Conservation (phyloP, 352 stramenopile genomes). For the Phytopythium ostracodes region DNA sequence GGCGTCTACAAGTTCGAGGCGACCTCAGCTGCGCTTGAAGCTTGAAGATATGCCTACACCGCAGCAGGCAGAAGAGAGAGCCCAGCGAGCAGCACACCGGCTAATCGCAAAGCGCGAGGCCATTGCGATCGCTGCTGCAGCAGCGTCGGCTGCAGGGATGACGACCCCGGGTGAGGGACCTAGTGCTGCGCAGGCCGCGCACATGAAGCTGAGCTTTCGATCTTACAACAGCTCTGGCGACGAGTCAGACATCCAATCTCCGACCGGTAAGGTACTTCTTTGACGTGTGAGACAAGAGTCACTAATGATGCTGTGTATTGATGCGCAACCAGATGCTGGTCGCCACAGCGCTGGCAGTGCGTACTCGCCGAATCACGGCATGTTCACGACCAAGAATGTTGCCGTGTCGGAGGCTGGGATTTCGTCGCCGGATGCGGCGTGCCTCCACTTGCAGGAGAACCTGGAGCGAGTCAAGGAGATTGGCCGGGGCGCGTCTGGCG, state of each 20-base stretch:
- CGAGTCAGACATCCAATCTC: conserved; percentile 63
- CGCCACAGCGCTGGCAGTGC: conserved; percentile 72
- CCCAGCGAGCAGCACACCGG: conserved; percentile 64
- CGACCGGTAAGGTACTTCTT: conserved; percentile 36
- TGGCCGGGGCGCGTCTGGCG: conserved; percentile 72
- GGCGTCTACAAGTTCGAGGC: conserved; percentile 26
- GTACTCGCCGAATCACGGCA: conserved; percentile 84
- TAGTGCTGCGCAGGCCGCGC: conserved; percentile 63
- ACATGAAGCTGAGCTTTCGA: conserved; percentile 65
- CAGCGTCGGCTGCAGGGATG: conserved; percentile 12
- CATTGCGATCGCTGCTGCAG: conserved; percentile 46
- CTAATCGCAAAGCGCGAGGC: conserved; percentile 74
- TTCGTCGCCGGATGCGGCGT: conserved; percentile 71
- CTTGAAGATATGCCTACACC: conserved; percentile 86
- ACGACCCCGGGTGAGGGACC: conserved; percentile 13
- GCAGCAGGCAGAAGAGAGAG: conserved; percentile 78
- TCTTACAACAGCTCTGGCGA: conserved; percentile 60
- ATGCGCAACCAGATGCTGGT: conserved; percentile 24
- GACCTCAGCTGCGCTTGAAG: conserved; percentile 69
- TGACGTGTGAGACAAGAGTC: not conserved
- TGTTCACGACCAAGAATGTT: conserved; percentile 84
- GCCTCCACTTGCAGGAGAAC: conserved; percentile 82
- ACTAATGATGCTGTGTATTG: conserved; percentile 4
- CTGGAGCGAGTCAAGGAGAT: conserved; percentile 76
- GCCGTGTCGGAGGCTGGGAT: conserved; percentile 83